phyloP scores from a whole-genome alignment of 768 basidiomycete genomes.

The Trametes meyenii region DNA sequence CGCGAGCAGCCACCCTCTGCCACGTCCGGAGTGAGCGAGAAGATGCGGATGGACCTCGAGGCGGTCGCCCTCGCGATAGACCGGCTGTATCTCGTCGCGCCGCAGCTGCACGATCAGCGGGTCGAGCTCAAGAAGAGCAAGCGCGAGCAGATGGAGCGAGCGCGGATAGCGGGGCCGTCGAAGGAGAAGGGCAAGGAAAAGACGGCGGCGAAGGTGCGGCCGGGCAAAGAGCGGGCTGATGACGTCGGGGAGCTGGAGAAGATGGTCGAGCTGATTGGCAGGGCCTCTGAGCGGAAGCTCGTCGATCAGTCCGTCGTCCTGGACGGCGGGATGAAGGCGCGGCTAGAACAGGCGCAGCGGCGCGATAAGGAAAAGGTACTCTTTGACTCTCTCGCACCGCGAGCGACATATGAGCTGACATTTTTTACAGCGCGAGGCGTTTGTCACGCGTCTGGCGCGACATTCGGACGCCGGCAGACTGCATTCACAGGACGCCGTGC shows the following conservation, averaged over 20 bases:
- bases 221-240: slow-evolving; percentile 51
- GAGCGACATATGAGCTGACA: neutral
- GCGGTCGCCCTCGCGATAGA: slow-evolving; percentile 88
- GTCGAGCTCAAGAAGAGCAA: slow-evolving; percentile 83
- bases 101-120: slow-evolving; percentile 89
- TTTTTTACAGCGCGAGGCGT: slow-evolving; percentile 59
- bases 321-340: slow-evolving; percentile 59
- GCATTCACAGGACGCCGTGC: slow-evolving; percentile 75
- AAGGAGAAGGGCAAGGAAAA: slow-evolving; percentile 37
- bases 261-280: slow-evolving; percentile 72
- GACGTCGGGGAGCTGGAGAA: slow-evolving; percentile 61
- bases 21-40: slow-evolving; percentile 53
- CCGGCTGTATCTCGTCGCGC: slow-evolving; percentile 80
- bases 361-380: slow-evolving; percentile 68
- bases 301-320: slow-evolving; percentile 71
- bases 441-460: slow-evolving; percentile 71
- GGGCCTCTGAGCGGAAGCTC: slow-evolving; percentile 68
- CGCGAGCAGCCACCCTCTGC: neutral
- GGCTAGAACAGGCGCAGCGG: slow-evolving; percentile 56
- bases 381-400: neutral
- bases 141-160: slow-evolving; percentile 72
- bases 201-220: slow-evolving; percentile 20
- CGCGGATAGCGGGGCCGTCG: slow-evolving; percentile 47
- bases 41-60: slow-evolving; percentile 86
- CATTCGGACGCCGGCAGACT: slow-evolving; percentile 77